Base-by-base conservation (phyloP, 176 grass and related monocot genomes). In the Zoysia pacifica region DNA sequence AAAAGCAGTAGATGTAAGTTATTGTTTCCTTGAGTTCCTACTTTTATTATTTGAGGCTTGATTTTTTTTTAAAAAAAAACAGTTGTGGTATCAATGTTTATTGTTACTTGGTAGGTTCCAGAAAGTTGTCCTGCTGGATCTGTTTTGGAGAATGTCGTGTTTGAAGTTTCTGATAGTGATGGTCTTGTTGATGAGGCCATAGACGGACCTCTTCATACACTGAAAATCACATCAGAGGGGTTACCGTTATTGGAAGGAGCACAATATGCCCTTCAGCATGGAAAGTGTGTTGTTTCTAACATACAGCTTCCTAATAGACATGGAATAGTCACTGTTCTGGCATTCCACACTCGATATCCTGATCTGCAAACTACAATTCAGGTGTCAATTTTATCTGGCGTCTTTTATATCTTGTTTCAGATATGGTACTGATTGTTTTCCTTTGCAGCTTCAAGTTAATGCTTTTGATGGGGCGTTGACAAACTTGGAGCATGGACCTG, bases 281-380 rank as follows among this genome's bases (percentile, higher is more conserved):
- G 82, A 84, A 84, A 66, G 67, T 84, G 82, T 84, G 54, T 84
- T 48, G 43, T 84, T 69, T 43, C 82, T 69, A 52, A 16, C 18
- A 45, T 77, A 45, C 82, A 15, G 53, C 41, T 84, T 77, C 73
- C 82, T 51, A 8, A 60, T 43, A 66, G 70, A 70, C 54, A 46
- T 77, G 73, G 73, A 84, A 70, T 9, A 15, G 44, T 84, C 73
- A 84, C 43, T 77, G 50, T 84, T 77, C 5, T 61, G 44, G 73
- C 73, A 62, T 62, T 7, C 62, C 82, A 84, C 67, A 77, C 82
- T 36, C 11, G 5, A 11, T 77, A 77, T 51, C 16, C 82, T 84
- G 65, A 70, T 58, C 54, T 84, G 18, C 12, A 48, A 36, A 62
- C 46, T 36, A 12, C 6, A 41, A 18, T 77, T 62, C 65, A 84